These are phyloP conservation scores for Fusarium compactum DNA, from an alignment of 2,329 filamentous ascomycete species.

Conservation along the genomic window DNA sequence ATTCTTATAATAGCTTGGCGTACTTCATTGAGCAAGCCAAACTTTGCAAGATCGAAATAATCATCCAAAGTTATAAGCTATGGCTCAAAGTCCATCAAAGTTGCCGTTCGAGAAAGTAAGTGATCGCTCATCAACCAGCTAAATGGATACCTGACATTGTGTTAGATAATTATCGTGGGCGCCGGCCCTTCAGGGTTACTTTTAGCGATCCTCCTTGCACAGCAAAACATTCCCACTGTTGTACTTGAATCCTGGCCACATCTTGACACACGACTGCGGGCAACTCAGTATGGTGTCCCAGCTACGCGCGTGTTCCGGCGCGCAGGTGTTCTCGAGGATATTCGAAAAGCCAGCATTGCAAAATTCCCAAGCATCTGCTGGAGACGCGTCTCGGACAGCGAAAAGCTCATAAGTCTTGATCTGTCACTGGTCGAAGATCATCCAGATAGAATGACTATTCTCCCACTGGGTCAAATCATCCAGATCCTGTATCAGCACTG, in stretches of 20 bases:
- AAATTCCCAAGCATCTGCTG: slow-evolving; percentile 4
- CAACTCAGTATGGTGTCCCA: slow-evolving; percentile 11
- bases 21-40: neutral
- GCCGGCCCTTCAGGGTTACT: neutral
- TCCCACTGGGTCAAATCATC: slow-evolving; percentile 1
- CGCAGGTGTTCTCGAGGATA: neutral
- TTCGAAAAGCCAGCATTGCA: slow-evolving; percentile 3
- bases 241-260: slow-evolving; percentile 5
- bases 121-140: accelerated
- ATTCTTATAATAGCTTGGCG: neutral
- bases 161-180: slow-evolving; percentile 10
- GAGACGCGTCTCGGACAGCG: slow-evolving; percentile 2
- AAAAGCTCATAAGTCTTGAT: slow-evolving; percentile 7
- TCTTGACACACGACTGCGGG: slow-evolving; percentile 5
- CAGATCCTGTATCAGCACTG: slow-evolving; percentile 3
- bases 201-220: neutral
- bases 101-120: neutral
- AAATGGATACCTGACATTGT: neutral
- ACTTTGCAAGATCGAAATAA: neutral
- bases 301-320: slow-evolving; percentile 8
- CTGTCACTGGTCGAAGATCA: slow-evolving; percentile 12
- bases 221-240: neutral
- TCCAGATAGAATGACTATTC: slow-evolving; percentile 8
- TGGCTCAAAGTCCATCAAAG: neutral
- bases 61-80: neutral